Evolutionary conservation across 192 early-diverging fungal species (phyloP), one percentile per base, ranked within the genome.

Genomic region (Entomortierella chlamydospora): DNA sequence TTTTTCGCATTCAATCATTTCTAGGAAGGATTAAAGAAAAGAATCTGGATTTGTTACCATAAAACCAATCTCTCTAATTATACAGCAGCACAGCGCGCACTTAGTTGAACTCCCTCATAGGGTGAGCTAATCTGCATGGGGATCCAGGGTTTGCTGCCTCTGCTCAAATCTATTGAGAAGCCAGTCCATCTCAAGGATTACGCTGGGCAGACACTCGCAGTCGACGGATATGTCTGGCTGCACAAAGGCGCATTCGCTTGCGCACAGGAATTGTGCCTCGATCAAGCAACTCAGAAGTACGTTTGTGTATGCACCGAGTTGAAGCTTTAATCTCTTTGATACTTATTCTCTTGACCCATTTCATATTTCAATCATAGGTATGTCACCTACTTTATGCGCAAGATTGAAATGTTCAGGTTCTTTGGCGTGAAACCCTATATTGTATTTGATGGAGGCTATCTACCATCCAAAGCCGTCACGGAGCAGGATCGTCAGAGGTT

Each of bases 181-280:
- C 79, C 74, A 4, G 86, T 94, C 15, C 89, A 93, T 60, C 71
- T 99, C 12, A 74, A 81, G 23, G 89, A 96, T 56, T 91, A 93
- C 64, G 83, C 84, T 15, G 94, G 94, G 11, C 78, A 83, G 43
- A 87, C 85, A 17, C 83, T 99, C 0, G 98, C 91, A 1, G 89
- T 99, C 12, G 98, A 99, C 81, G 94, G 93, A 1, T 97, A 99
- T 77, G 93, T 95, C 4, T 99, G 98, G 98, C 91, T 99, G 15
- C 95, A 98, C 83, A 86, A 88, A 49, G 97, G 93, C 17, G 93
- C 93, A 6, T 93, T 94, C 61, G 70, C 91, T 3, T 99, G 98
- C 64, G 94, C 95, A 0, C 68, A 87, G 22, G 96, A 99, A 13
- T 83, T 99, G 8, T 88, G 87, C 22, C 81, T 87, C 15, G 89